Evolutionary conservation across 371 early-diverging fungal species (phyloP).

Genomic region (Haplosporangium sp.): DNA sequence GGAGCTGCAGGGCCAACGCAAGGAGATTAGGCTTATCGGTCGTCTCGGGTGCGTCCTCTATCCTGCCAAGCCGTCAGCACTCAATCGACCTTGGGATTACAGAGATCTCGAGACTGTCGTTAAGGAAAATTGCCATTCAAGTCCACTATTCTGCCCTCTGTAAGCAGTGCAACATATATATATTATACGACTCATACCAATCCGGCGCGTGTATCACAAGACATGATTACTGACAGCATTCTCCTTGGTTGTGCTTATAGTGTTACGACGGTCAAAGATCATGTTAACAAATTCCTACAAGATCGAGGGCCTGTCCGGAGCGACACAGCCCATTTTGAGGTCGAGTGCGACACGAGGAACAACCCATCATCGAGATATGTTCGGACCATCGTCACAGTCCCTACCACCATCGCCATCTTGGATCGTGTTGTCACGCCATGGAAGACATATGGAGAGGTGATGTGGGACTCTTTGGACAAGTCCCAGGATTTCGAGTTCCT

Average conservation of each 20-base stretch:
- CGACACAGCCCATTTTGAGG: constrained; percentile 31
- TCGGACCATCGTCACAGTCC: constrained; percentile 25
- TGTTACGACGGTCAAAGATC: constrained; percentile 5
- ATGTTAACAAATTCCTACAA: constrained; percentile 17
- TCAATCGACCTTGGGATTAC: constrained; percentile 23
- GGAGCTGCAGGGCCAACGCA: constrained; percentile 42
- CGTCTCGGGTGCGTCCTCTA: constrained; percentile 37
- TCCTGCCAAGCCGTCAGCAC: neutral
- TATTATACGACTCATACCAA: no score
- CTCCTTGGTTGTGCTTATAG: constrained; percentile 2
- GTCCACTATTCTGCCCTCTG: constrained; percentile 33
- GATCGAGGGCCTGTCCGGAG: constrained; percentile 15
- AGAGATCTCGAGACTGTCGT: constrained; percentile 24
- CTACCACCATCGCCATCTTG: constrained; percentile 29
- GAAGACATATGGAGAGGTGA: constrained; percentile 41
- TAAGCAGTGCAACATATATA: neutral
- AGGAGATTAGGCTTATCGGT: constrained; percentile 44
- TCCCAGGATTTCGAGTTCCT: constrained; percentile 33
- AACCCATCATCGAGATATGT: constrained; percentile 30
- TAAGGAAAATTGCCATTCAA: constrained; percentile 5
- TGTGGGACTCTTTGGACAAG: constrained; percentile 36
- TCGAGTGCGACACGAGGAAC: constrained; percentile 33
- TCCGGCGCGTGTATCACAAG: no score
- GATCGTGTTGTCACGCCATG: constrained; percentile 50
- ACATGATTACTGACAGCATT: no score